These are phyloP conservation scores for barley (Hordeum vulgare) DNA, from an alignment of 176 grass and related monocot genomes.

Conservation along the genomic window DNA sequence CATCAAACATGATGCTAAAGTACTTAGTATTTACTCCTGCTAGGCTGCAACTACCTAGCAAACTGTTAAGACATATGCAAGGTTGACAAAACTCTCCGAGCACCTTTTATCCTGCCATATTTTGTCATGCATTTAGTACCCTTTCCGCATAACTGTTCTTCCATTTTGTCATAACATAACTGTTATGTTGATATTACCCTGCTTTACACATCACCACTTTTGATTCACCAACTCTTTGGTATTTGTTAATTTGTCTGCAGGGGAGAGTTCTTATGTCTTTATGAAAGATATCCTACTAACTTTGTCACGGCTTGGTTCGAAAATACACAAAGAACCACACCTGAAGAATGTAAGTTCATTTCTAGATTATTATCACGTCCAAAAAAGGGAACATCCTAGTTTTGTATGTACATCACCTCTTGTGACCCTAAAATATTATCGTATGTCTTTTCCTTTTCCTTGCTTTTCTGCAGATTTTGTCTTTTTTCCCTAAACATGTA, in stretches of 20 bases:
- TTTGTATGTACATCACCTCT: background rate
- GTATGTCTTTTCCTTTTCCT: background rate
- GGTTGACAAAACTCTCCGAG: background rate
- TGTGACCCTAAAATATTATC: background rate
- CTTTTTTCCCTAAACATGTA: background rate
- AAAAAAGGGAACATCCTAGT: background rate
- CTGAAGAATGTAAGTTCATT: conserved; percentile 55
- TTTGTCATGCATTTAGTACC: background rate
- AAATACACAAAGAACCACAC: conserved; percentile 41
- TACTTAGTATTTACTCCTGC: background rate
- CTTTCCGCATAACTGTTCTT: background rate
- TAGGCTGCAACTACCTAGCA: background rate
- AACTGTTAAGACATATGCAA: background rate
- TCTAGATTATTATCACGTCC: conserved; percentile 4
- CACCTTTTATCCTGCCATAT: background rate
- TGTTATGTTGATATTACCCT: background rate
- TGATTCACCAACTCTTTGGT: conserved; percentile 2
- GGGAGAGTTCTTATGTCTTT: conserved; percentile 53
- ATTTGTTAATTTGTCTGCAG: conserved; percentile 26
- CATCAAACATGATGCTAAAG: background rate
- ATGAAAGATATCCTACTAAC: conserved; percentile 88
- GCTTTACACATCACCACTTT: background rate
- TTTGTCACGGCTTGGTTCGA: conserved; percentile 34
- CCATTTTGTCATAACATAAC: background rate
- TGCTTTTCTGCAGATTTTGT: background rate